Evolutionary conservation across 176 grass and related monocot species (phyloP).

Genomic region (Avena insularis): DNA sequence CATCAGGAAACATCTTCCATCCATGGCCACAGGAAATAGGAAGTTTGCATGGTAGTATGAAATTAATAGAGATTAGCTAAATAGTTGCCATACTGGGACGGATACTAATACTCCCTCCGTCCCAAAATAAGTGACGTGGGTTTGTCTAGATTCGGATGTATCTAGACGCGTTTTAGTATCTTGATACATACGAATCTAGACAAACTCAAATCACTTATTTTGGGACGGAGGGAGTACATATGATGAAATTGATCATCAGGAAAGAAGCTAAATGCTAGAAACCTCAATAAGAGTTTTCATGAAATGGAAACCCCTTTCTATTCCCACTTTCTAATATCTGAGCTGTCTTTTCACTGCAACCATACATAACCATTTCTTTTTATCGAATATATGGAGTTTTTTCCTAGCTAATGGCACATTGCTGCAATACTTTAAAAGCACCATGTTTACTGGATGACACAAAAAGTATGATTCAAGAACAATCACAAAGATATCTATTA

Average conservation of each 20-base stretch:
- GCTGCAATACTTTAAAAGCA: conserved; percentile 28
- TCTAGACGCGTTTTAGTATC: too few species aligned
- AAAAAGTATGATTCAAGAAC: neutral
- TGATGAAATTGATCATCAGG: neutral
- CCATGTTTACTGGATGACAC: neutral
- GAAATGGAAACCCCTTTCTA: neutral
- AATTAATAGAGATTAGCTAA: neutral
- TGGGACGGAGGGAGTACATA: neutral
- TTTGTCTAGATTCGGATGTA: too few species aligned
- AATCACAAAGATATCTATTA: neutral
- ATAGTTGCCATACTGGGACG: neutral
- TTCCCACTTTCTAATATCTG: neutral
- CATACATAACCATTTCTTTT: neutral
- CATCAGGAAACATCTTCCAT: neutral
- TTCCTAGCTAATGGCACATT: conserved; percentile 8
- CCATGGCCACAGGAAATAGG: neutral
- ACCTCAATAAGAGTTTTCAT: neutral
- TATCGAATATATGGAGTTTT: conserved; percentile 1
- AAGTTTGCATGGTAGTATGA: neutral
- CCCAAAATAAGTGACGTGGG: too few species aligned
- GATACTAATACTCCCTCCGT: neutral
- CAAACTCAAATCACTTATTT: too few species aligned
- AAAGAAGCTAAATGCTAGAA: neutral
- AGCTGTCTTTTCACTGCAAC: neutral
- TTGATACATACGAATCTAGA: too few species aligned